Evolutionary conservation across 139 green algal genomes (phyloP).

Genomic region (Deuterostichococcus epilithicus): DNA sequence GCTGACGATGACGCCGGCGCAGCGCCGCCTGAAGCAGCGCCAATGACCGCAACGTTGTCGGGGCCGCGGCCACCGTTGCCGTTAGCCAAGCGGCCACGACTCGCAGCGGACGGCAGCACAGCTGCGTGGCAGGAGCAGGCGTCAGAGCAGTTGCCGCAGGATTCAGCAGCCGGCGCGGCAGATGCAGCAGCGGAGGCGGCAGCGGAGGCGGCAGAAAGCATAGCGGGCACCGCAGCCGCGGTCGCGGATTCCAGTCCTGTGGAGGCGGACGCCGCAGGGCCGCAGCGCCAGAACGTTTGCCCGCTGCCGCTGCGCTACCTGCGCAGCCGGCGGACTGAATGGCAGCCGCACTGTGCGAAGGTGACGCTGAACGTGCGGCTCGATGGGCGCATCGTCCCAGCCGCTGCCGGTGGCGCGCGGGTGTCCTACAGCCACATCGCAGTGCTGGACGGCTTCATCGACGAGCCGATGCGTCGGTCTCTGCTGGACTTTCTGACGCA

Average conservation of each 20-base stretch:
- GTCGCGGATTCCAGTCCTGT: too few species aligned
- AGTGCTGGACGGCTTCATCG: constrained; percentile 64
- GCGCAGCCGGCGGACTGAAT: constrained; percentile 12
- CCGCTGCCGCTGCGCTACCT: constrained; percentile 19
- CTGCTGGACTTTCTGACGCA: constrained; percentile 39
- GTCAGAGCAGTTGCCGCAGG: not conserved
- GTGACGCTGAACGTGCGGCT: constrained; percentile 54
- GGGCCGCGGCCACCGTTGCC: too few species aligned
- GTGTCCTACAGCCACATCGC: constrained; percentile 46
- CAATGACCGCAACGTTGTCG: not conserved
- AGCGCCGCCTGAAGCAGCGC: constrained; percentile 17
- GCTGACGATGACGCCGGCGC: constrained; percentile 5
- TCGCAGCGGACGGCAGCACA: too few species aligned
- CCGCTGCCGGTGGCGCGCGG: constrained; percentile 14
- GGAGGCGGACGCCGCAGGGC: too few species aligned
- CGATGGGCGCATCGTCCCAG: constrained; percentile 71
- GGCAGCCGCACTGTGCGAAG: constrained; percentile 22
- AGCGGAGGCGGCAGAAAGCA: too few species aligned
- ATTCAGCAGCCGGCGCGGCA: not conserved
- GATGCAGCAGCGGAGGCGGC: not conserved
- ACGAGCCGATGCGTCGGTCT: constrained; percentile 24
- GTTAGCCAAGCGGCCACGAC: too few species aligned
- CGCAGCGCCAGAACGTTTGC: not conserved
- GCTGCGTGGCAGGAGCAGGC: too few species aligned
- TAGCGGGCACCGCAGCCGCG: too few species aligned